A percentile compares a stretch with the other conserved stretches of the same genome.
Conservation (phyloP, 2,329 filamentous ascomycete species). For the Epichloe elymi region DNA sequence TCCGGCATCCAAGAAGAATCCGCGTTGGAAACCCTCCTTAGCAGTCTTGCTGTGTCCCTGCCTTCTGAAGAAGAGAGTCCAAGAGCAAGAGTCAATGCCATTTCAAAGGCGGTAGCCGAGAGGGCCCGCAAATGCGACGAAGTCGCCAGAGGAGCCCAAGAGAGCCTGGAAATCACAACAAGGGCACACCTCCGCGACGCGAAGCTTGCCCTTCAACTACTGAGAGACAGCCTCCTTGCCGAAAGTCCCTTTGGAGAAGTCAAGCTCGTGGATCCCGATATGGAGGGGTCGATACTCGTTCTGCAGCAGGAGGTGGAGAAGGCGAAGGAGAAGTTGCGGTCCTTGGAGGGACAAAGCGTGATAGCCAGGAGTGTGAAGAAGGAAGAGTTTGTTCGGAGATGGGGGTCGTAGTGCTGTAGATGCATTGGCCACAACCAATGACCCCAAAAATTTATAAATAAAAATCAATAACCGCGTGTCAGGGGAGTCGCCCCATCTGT, state of each 20-base stretch:
- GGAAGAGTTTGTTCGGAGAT: conserved; percentile 31
- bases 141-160: conserved; percentile 32
- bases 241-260: conserved; percentile 37
- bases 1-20: conserved; percentile 23
- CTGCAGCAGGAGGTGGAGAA: conserved; percentile 31
- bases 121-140: conserved; percentile 29
- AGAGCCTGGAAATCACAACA: conserved; percentile 33
- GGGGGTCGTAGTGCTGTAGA: conserved; percentile 10
- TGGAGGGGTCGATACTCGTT: conserved; percentile 35
- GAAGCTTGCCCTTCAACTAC: conserved; percentile 31
- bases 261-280: conserved; percentile 37
- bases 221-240: conserved; percentile 38
- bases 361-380: conserved; percentile 30
- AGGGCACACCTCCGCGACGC: conserved; percentile 33
- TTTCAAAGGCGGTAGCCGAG: conserved; percentile 25
- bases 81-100: conserved; percentile 16
- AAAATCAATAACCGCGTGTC: too few species aligned
- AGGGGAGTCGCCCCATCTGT: too few species aligned
- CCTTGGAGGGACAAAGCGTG: conserved; percentile 23
- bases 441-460: too few species aligned
- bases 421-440: too few species aligned
- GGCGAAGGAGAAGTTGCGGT: conserved; percentile 24
- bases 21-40: conserved; percentile 34
- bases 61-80: conserved; percentile 17
- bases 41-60: conserved; percentile 30